These are phyloP conservation scores for Amaranthus hypochondriacus DNA, from an alignment of 148 eudicot genomes.

Conservation along the genomic window DNA sequence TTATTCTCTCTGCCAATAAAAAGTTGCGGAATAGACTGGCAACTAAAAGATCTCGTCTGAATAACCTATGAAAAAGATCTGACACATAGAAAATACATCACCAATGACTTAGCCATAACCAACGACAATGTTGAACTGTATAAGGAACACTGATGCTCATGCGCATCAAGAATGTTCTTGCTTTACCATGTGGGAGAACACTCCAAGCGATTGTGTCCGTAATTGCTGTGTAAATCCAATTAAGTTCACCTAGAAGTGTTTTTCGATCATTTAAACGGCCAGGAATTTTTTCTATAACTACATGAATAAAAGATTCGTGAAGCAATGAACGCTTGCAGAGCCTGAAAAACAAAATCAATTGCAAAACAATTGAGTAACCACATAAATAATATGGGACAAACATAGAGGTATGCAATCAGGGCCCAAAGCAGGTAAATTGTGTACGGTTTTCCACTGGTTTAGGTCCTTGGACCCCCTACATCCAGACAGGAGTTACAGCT, in stretches of 20 bases:
- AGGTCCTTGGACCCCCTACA: too few relatives aligned
- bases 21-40: slow-evolving; percentile 94
- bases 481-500: too few relatives aligned
- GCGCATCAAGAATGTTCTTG: not conserved
- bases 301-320: slow-evolving; percentile 62
- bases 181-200: slow-evolving; percentile 91
- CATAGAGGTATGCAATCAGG: not conserved
- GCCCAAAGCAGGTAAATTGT: not conserved
- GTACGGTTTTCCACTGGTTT: too few relatives aligned
- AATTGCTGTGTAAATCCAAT: slow-evolving; percentile 96
- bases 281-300: slow-evolving; percentile 86
- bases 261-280: slow-evolving; percentile 94
- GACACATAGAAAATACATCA: slow-evolving; percentile 15
- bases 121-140: not conserved
- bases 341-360: slow-evolving; percentile 36
- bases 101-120: slow-evolving; percentile 2
- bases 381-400: not conserved
- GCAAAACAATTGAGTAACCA: too few relatives aligned
- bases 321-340: slow-evolving; percentile 89
- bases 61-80: slow-evolving; percentile 91
- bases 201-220: slow-evolving; percentile 99
- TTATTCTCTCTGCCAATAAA: slow-evolving; percentile 95
- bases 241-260: slow-evolving; percentile 95
- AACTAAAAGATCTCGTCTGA: slow-evolving; percentile 94
- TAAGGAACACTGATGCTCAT: too few relatives aligned